These are phyloP conservation scores for Xylariaceae sp. DNA, from an alignment of 2,329 filamentous ascomycete genomes.

Conservation along the genomic window DNA sequence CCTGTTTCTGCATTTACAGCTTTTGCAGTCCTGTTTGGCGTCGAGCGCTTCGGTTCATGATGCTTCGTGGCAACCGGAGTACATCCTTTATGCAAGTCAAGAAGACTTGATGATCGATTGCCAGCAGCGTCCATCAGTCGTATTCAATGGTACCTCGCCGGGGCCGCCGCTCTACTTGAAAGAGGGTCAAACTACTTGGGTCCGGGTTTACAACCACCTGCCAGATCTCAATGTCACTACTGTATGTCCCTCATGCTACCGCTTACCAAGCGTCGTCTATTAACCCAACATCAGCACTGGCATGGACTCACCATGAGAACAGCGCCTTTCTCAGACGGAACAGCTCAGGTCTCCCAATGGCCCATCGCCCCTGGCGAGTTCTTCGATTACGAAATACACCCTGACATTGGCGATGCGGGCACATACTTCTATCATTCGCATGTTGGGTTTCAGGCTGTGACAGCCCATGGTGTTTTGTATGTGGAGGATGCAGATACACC, in stretches of 20 bases:
- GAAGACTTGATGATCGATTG: conserved; percentile 44
- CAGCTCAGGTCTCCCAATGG: conserved; percentile 59
- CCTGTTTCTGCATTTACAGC: conserved; percentile 17
- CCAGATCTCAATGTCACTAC: conserved; percentile 49
- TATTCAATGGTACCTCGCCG: conserved; percentile 51
- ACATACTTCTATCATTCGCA: conserved; percentile 69
- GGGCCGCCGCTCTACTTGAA: conserved; percentile 46
- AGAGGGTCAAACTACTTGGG: conserved; percentile 49
- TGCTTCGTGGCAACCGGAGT: conserved; percentile 28
- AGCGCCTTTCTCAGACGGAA: conserved; percentile 62
- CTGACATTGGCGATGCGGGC: conserved; percentile 50
- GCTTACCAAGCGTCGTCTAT: not conserved
- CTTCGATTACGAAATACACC: conserved; percentile 64
- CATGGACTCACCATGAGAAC: conserved; percentile 58
- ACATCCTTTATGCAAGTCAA: conserved; percentile 26
- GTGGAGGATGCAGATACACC: conserved; percentile 45
- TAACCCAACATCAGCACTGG: conserved; percentile 52
- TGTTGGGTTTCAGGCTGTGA: conserved; percentile 58
- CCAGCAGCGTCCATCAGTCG: conserved; percentile 40
- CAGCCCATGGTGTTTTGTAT: conserved; percentile 54
- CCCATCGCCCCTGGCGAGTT: conserved; percentile 58
- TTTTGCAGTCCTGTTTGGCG: conserved; percentile 21
- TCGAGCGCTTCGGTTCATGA: conserved; percentile 23
- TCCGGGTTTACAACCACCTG: conserved; percentile 57
- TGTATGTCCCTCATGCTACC: conserved; percentile 30